A percentile compares a stretch with the other conserved stretches of the same genome.
Evolutionary conservation across 805 yeast species (phyloP).

Genomic region (Zygosaccharomyces gambellarensis): DNA sequence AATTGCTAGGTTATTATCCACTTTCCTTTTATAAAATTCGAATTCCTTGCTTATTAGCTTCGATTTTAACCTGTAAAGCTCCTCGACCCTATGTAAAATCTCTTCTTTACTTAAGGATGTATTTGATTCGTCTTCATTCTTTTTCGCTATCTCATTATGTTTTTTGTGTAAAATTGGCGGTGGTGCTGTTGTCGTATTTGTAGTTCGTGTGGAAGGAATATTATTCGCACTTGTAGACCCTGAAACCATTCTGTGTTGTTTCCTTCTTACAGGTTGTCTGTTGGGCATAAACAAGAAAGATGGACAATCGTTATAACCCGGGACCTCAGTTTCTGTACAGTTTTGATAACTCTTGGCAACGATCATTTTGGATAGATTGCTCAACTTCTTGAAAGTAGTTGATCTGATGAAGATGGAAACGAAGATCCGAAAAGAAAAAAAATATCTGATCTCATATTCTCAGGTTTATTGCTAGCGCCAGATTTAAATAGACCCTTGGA

Average conservation of each 20-base stretch:
- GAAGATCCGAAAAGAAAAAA: background rate
- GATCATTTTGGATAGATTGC: background rate
- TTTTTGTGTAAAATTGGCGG: constrained; percentile 2
- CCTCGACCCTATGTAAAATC: constrained; percentile 21
- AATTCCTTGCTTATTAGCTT: constrained; percentile 41
- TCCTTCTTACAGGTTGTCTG: constrained; percentile 15
- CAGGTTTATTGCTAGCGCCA: background rate
- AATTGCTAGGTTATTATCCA: constrained; percentile 29
- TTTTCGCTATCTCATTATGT: background rate
- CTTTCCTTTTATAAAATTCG: constrained; percentile 40
- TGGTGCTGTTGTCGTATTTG: constrained; percentile 19
- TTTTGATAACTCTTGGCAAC: constrained; percentile 36
- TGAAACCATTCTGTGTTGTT: constrained; percentile 16
- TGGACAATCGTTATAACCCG: constrained; percentile 44
- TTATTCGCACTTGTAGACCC: constrained; percentile 18
- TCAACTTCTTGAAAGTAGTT: background rate
- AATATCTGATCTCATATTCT: background rate
- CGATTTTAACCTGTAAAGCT: constrained; percentile 28
- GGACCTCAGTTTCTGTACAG: constrained; percentile 39
- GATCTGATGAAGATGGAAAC: background rate
- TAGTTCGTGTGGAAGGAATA: constrained; percentile 9
- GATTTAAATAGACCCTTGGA: background rate
- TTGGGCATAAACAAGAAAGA: constrained; percentile 26
- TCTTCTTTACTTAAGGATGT: constrained; percentile 13
- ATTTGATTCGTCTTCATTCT: background rate